Base-by-base conservation (phyloP, 495 filamentous ascomycete genomes). In the Cudoniella acicularis region DNA sequence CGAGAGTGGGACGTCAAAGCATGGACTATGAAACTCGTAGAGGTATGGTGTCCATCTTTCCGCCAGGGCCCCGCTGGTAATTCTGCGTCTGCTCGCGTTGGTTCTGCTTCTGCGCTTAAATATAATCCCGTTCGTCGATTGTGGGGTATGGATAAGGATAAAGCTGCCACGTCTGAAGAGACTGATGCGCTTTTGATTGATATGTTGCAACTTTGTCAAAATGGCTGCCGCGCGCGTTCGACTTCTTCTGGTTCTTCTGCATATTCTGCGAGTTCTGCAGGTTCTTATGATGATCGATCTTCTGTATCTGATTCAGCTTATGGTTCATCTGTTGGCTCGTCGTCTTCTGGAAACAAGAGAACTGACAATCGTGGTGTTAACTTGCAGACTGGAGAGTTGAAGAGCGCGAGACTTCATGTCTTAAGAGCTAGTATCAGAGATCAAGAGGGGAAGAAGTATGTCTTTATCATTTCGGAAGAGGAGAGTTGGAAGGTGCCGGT, bases 1-100 rank as follows among this genome's bases (percentile, higher is more conserved):
- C 82, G 94, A 49, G 95, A 98, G 74, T 98, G 95, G 95, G 94
- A 98, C 69, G 82, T 97, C 70, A 97, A 97, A 69, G 92, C 93
- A 17, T 97, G 94, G 94, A 96, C 90, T 11, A 81, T 98, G 73
- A 96, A 92, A 72, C 76, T 86, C 23, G 84, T 94, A 63, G 94
- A 98, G 78, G 86, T 97, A 70, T 92, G 90, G 84, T 92, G 87
- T 64, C 85, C 88, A 26, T 54, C 56, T 27, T 64, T 69, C 41
- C 74, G 70, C 21, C 67, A 75, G 56, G 67, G 53, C 66, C 70
- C 72, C 60, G 67, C 64, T 66, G 67, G 71, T 66, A 64, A 64
- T 63, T 70, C 72, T 65, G 70, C 70, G 57, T 67, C 72, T 53
- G 62, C 62, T 52, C 54, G 49, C 41, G 49, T 53, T 64, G 47